Evolutionary conservation across 441 rosid species (phyloP), one percentile per base, ranked within the genome.

Genomic region (Viola pubescens): DNA sequence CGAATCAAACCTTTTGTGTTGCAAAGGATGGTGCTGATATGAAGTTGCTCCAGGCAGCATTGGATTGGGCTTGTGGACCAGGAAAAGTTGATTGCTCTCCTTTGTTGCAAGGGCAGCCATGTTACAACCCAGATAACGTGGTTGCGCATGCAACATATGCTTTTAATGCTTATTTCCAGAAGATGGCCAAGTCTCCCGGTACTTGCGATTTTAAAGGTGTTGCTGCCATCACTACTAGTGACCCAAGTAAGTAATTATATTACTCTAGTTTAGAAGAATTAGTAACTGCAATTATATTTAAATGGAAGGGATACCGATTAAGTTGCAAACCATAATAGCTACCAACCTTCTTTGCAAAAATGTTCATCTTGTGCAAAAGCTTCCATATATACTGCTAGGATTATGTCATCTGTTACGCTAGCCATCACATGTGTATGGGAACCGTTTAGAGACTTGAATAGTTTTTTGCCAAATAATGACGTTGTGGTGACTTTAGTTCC

Each of bases 41-140:
- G 39, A 89, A 89, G 82, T 82, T 81, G 95, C 81, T 92, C 60
- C 98, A 92, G 72, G 98, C 97, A 0, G 98, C 87, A 42, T 79
- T 92, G 14, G 98, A 92, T 63, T 92, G 98, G 98, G 98, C 97
- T 47, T 91, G 98, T 54, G 98, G 98, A 39, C 91, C 98, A 0
- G 98, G 98, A 59, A 89, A 79, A 74, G 94, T 85, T 13, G 84
- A 89, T 60, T 91, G 98, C 73, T 78, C 91, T 0, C 68, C 66
- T 8, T 47, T 91, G 70, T 71, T 85, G 78, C 95, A 85, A 73
- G 95, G 94, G 49, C 91, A 83, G 50, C 71, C 77, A 1, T 91
- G 98, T 50, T 83, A 89, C 62, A 85, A 87, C 50, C 98, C 98
- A 0, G 72, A 91, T 56, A 80, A 83, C 60, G 94, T 87, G 60